Percentiles rank a stretch among this genome's conserved stretches.
These are phyloP conservation scores for Suhomyces emberorum DNA, from an alignment of 805 yeast genomes.

Conservation along the genomic window DNA sequence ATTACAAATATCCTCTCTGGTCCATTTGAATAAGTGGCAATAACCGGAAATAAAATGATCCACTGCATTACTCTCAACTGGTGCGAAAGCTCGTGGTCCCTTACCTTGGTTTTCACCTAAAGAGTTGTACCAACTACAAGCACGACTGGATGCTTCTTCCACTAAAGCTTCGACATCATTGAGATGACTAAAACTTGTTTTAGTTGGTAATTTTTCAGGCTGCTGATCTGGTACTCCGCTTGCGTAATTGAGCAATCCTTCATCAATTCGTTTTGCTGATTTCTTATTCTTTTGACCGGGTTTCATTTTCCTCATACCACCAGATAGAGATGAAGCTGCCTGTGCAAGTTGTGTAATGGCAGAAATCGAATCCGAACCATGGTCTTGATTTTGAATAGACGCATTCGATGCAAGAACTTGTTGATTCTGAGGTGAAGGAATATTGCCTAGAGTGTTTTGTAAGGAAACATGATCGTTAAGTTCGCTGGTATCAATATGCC, in stretches of 20 bases:
- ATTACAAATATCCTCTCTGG: constrained; percentile 68
- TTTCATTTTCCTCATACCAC: constrained; percentile 7
- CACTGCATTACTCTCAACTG: constrained; percentile 66
- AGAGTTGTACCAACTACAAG: constrained; percentile 35
- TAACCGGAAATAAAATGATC: constrained; percentile 72
- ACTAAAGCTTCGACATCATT: constrained; percentile 30
- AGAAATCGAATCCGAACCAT: constrained; percentile 13
- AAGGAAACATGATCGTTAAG: constrained; percentile 6
- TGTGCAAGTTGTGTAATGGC: constrained; percentile 30
- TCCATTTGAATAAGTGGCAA: constrained; percentile 57
- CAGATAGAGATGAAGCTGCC: constrained; percentile 20
- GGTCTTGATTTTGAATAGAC: constrained; percentile 17
- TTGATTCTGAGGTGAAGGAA: constrained; percentile 26
- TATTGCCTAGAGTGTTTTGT: constrained; percentile 12
- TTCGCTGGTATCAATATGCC: constrained; percentile 19
- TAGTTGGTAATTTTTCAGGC: background rate
- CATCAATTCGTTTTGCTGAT: constrained; percentile 7
- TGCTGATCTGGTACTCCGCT: background rate
- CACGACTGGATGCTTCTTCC: constrained; percentile 34
- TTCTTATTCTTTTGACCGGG: constrained; percentile 5
- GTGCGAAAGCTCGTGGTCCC: constrained; percentile 49
- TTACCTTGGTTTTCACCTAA: constrained; percentile 17
- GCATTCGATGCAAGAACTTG: constrained; percentile 27
- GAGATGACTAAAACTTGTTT: constrained; percentile 23
- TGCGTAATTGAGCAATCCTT: constrained; percentile 5